phyloP scores from a whole-genome alignment of 495 filamentous ascomycete species.

The Xylaria sp. region DNA sequence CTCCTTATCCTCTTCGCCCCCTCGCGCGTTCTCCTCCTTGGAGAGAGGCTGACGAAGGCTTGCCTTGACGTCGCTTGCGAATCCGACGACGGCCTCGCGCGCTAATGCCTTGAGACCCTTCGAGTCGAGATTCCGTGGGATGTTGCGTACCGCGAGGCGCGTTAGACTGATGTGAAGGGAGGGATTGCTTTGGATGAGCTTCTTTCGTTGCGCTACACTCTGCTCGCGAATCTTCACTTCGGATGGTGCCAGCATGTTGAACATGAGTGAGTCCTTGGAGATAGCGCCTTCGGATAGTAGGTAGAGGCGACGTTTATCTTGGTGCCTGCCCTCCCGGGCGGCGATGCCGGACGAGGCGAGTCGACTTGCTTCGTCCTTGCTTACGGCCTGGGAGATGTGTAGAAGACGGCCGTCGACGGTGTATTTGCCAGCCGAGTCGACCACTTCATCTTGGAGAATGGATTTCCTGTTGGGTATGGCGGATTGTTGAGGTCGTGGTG shows the following conservation, averaged over 20 bases:
- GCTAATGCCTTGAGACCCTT: conserved; percentile 93
- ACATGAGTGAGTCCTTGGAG: conserved; percentile 71
- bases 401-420: conserved; percentile 89
- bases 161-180: conserved; percentile 88
- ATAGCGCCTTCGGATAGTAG: conserved; percentile 89
- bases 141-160: conserved; percentile 91
- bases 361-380: conserved; percentile 74
- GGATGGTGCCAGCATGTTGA: conserved; percentile 73
- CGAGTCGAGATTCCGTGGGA: conserved; percentile 81
- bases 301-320: conserved; percentile 92
- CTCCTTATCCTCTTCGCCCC: conserved; percentile 77
- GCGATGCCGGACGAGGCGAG: conserved; percentile 72
- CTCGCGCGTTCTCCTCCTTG: conserved; percentile 82
- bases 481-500: conserved; percentile 65
- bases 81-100: conserved; percentile 87
- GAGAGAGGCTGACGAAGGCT: conserved; percentile 76
- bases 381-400: conserved; percentile 83
- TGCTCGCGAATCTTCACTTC: conserved; percentile 89
- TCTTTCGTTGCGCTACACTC: conserved; percentile 85
- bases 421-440: conserved; percentile 80
- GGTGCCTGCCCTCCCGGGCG: conserved; percentile 71
- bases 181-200: conserved; percentile 87
- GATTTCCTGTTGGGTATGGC: conserved; percentile 67
- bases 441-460: conserved; percentile 79
- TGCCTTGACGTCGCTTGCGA: conserved; percentile 85